Evolutionary conservation across 352 stramenopile species (phyloP), one percentile per base, ranked within the genome.

Genomic region (Albugo candida): DNA sequence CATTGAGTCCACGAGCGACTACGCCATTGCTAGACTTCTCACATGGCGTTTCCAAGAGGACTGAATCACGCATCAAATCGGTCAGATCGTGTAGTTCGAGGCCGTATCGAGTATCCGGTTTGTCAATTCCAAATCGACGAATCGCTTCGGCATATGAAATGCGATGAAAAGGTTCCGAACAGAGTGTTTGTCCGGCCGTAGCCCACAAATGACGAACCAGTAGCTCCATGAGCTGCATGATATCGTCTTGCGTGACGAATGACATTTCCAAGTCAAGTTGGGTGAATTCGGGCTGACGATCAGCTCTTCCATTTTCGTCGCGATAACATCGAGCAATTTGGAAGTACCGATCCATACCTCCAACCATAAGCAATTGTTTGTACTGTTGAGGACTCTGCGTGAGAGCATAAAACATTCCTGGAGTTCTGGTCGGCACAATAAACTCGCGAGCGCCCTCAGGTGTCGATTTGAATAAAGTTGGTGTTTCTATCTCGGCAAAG

Each of bases 231-330:
- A 89, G 53, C 1, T 57, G 44, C 65, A 87, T 84, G 18, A 93
- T 58, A 45, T 89, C 77, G 3, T 79, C 55, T 13, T 66, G 65
- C 20, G 63, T 71, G 11, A 83, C 76, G 43, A 88, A 93, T 11
- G 72, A 79, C 79, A 95, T 86, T 56, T 95, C 83, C 13, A 95
- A 31, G 65, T 95, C 83, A 44, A 93, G 78, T 59, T 95, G 81
- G 44, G 78, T 93, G 53, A 95, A 95, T 55, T 93, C 83, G 10
- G 82, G 81, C 57, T 93, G 83, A 38, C 83, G 72, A 51, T 95
- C 83, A 1, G 79, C 78, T 17, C 83, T 71, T 2, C 81, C 80
- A 45, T 74, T 70, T 65, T 95, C 83, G 41, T 93, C 79, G 18
- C 81, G 79, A 57, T 92, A 95, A 60, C 83, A 95, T 8, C 77